Evolutionary conservation across 148 eudicot genomes (phyloP).

Genomic region (Cornus suecica): DNA sequence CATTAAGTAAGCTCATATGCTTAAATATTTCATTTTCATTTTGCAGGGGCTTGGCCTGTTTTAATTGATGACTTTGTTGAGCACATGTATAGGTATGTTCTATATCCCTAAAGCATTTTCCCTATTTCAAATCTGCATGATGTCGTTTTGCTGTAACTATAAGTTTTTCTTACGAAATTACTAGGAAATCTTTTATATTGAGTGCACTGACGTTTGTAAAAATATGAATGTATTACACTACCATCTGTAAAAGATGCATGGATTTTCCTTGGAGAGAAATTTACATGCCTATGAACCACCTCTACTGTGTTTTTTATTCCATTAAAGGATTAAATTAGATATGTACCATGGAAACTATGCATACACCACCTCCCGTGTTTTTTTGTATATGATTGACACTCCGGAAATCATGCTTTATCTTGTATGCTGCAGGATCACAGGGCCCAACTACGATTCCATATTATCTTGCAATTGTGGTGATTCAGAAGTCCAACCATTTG

Average conservation of each 20-base stretch:
- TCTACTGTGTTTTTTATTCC: not conserved
- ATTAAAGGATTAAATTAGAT: no score
- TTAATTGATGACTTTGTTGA: conserved; percentile 88
- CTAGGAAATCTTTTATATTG: not conserved
- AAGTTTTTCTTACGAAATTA: not conserved
- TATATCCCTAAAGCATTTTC: not conserved
- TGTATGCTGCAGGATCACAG: conserved; percentile 47
- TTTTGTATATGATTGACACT: not conserved
- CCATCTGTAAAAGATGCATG: not conserved
- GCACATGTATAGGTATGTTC: conserved; percentile 73
- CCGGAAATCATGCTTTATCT: not conserved
- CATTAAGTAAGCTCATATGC: conserved; percentile 1
- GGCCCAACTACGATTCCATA: conserved; percentile 37
- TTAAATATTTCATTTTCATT: not conserved
- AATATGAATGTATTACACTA: not conserved
- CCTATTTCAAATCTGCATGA: not conserved
- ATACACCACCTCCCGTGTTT: not conserved
- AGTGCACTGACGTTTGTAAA: not conserved
- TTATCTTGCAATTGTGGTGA: conserved; percentile 50
- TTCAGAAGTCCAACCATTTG: conserved; percentile 39
- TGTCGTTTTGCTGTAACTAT: not conserved
- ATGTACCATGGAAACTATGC: no score
- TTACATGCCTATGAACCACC: not conserved
- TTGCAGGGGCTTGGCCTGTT: conserved; percentile 94
- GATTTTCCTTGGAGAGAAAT: not conserved